phyloP scores from a whole-genome alignment of 2,329 filamentous ascomycete genomes.

The Cephalotrichum gorgonifer region DNA sequence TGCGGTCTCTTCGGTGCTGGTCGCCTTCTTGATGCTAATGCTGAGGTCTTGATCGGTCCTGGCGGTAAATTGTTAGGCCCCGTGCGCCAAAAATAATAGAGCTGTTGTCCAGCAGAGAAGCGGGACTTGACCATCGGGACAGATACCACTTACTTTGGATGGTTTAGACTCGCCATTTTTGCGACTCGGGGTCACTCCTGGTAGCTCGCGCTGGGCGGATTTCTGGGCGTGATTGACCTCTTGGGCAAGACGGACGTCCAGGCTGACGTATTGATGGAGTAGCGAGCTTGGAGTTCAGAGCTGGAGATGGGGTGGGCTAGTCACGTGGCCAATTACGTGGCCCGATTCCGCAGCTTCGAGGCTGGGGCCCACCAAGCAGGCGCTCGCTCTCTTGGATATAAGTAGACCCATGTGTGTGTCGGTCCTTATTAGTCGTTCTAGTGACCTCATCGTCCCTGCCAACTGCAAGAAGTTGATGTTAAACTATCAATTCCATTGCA shows the following conservation, averaged over 20 bases:
- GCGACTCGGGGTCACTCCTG: neutral
- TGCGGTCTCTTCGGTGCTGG: constrained; percentile 56
- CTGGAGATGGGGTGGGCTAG: neutral
- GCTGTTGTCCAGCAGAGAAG: neutral
- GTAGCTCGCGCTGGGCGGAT: neutral
- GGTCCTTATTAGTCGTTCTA: no score
- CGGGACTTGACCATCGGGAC: neutral
- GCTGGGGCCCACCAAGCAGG: no score
- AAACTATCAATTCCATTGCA: no score
- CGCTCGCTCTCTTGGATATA: no score
- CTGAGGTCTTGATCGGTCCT: constrained; percentile 60
- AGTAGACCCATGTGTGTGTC: no score
- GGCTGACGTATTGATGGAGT: neutral
- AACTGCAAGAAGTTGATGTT: no score
- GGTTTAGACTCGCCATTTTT: neutral
- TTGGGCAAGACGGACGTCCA: neutral
- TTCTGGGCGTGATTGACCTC: neutral
- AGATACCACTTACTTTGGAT: neutral
- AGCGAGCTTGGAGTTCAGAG: neutral
- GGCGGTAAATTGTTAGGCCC: neutral
- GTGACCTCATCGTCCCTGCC: no score
- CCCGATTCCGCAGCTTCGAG: no score
- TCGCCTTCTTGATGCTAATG: constrained; percentile 62
- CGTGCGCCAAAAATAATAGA: neutral
- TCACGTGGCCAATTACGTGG: constrained; percentile 2